Base-by-base conservation (phyloP, 306 rosid species). In the Cyclanthera cordifolia region DNA sequence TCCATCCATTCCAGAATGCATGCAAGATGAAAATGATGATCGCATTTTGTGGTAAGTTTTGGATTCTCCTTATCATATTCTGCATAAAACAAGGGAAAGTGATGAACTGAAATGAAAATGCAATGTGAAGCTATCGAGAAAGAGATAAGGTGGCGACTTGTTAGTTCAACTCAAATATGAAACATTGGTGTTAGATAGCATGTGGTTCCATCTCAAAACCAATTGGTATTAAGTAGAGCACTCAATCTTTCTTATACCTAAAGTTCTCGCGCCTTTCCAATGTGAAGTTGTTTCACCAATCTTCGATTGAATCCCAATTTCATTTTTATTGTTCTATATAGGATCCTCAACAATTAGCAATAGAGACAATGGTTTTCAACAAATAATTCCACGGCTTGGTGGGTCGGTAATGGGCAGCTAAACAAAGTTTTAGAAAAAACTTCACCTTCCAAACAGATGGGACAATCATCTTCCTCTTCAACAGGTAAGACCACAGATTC, bases 1-100 rank as follows among this genome's bases (percentile, higher is more conserved):
- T 94, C 96, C 96, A 83, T 88, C 99, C 99, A 94, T 76, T 88
- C 96, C 47, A 94, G 87, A 88, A 90, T 90, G 85, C 99, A 94
- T 7, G 99, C 91, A 54, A 93, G 96, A 86, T 93, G 99, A 81
- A 86, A 93, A 77, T 89, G 83, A 83, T 90, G 99, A 34, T 83
- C 96, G 20, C 99, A 94, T 71, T 85, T 83, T 69, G 92, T 80
- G 69, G 41, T 32, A 25, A 88, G 78, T 80, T 86, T 86, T 60
- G 99, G 99, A 78, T 94, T 86, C 79, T 88, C 92, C 1, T 45
- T 78, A 52, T 90, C 95, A 59, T 90, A 94, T 66, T 90, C 96
- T 93, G 88, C 81, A 55, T 25, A 66, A 45, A 47, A 66, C 21
- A 46, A 43, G 1, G 49, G 43, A 66, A 47, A 46, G 1, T 27